Base-by-base conservation (phyloP, 2,329 filamentous ascomycete genomes). In the Whalleya microplaca region DNA sequence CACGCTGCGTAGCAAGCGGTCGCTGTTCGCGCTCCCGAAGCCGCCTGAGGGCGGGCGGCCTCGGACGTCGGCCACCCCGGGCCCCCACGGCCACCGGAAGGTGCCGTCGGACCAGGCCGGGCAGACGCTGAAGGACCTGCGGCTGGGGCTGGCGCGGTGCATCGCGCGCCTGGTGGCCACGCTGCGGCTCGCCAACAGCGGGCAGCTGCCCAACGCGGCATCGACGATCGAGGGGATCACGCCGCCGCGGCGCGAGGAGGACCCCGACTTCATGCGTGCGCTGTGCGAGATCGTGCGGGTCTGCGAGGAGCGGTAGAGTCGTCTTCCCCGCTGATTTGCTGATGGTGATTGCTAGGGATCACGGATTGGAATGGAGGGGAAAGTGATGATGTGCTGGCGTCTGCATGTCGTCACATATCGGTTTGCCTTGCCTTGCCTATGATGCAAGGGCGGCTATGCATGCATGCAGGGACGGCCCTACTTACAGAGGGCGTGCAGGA, bases 141-240 rank as follows among this genome's bases (percentile, higher is more conserved):
- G 81, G 29, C 68, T 74, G 1, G 82, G 80, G 0, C 71, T 86
- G 18, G 71, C 77, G 43, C 74, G 72, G 43, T 85, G 83, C 65
- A 79, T 85, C 54, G 74, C 74, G 2, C 70, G 79, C 16, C 71
- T 86, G 2, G 76, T 85, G 0, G 72, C 76, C 2, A 84, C 82
- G 3, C 75, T 84, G 53, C 73, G 73, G 40, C 51, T 52, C 45
- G 47, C 46, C 14, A 58, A 61, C 19, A 41, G 52, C 23, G 37
- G 37, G 16, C 21, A 27, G 23, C 23, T 27, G 4, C 23, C 23
- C 23, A 27, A 9, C 23, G 4, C 23, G 3, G 20, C 23, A 21
- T 2, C 53, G 8, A 32, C 50, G 20, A 12, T 37, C 10, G 52
- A 62, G 9, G 54, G 45, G 23, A 54, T 61, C 42, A 51, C 32